A percentile compares a stretch with the other conserved stretches of the same genome.
Conservation (phyloP, 2,329 filamentous ascomycete genomes). For the Chalara sp. region DNA sequence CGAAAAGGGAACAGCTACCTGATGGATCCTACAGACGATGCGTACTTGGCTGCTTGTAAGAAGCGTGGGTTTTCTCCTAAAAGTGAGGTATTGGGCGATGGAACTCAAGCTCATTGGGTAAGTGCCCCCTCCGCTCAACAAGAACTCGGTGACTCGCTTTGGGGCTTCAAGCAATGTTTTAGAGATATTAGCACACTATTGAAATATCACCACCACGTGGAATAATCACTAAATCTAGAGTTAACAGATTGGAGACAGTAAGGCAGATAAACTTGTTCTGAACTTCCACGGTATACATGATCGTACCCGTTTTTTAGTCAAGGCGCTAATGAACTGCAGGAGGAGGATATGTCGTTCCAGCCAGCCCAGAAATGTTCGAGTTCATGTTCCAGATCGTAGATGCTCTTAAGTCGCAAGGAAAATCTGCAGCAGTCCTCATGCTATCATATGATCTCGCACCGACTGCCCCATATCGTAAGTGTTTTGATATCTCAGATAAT, state of each 20-base stretch:
- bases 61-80: slow-evolving; percentile 11
- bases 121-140: background rate
- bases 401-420: slow-evolving; percentile 30
- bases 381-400: slow-evolving; percentile 25
- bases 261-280: slow-evolving; percentile 33
- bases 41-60: slow-evolving; percentile 20
- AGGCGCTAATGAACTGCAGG: slow-evolving; percentile 28
- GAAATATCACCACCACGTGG: too few species aligned
- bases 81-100: slow-evolving; percentile 26
- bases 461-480: slow-evolving; percentile 30
- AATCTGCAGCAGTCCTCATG: slow-evolving; percentile 42
- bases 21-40: slow-evolving; percentile 14
- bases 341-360: slow-evolving; percentile 48
- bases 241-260: slow-evolving; percentile 28
- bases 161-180: background rate
- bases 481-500: too few species aligned
- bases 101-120: slow-evolving; percentile 37
- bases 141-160: background rate
- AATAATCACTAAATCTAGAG: too few species aligned
- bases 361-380: slow-evolving; percentile 37
- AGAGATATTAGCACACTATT: background rate
- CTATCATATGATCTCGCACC: slow-evolving; percentile 51
- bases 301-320: background rate
- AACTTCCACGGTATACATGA: slow-evolving; percentile 36
- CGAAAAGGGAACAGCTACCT: slow-evolving; percentile 12